Evolutionary conservation across 2,329 filamentous ascomycete species (phyloP), one percentile per base, ranked within the genome.

Genomic region (Alternaria rosae): DNA sequence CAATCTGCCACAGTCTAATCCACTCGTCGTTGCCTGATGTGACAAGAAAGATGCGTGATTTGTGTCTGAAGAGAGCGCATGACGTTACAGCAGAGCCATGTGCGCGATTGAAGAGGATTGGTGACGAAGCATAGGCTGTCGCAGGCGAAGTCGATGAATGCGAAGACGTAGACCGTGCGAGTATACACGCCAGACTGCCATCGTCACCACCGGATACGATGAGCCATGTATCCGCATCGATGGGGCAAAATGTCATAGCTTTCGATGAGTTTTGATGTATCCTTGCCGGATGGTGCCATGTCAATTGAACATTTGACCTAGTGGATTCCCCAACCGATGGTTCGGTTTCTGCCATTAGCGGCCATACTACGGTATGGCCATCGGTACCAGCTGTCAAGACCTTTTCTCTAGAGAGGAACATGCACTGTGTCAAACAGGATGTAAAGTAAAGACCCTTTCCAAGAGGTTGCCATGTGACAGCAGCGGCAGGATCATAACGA

Each of bases 241-340:
- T 54, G 26, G 70, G 47, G 2, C 76, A 61, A 5, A 79, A 54
- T 4, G 80, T 74, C 59, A 86, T 75, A 0, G 78, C 72, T 76
- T 97, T 96, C 75, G 97, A 87, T 53, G 90, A 89, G 77, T 87
- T 97, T 70, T 97, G 93, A 73, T 98, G 95, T 23, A 94, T 70
- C 35, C 64, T 67, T 11, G 61, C 62, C 7, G 72, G 70, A 26
- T 72, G 47, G 9, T 69, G 58, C 71, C 72, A 77, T n/a, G 17
- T 54, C 20, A 75, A 47, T 2, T 51, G 80, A 77, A 50, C 80
- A 72, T 52, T 64, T 11, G 47, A 13, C 10, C 30, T 54, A n/a
- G 55, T 11, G 6, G 41, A 20, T 35, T 26, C 51, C 23, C 9
- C 20, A 21, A 30, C 13, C 7, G 51, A 17, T 35, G 35, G 71